Base-by-base conservation (phyloP, 176 grass and related monocot species). In the Triticum turgidum region DNA sequence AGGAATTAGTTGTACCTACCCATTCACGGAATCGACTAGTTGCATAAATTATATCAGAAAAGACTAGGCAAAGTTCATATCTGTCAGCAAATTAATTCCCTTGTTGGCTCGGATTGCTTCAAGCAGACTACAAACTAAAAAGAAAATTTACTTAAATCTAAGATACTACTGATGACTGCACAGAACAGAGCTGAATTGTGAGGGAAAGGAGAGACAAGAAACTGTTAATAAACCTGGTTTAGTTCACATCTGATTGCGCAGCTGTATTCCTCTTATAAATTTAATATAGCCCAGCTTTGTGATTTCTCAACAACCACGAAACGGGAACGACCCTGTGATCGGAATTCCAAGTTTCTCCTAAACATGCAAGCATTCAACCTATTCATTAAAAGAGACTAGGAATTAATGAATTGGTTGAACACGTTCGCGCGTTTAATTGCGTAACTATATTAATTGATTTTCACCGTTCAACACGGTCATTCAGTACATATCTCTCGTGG, bases 1-100 rank as follows among this genome's bases (percentile, higher is more conserved):
- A 76, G 6, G 34, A 44, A 61, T 77, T 77, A 27, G 83, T 82
- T 82, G 83, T 49, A 86, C 88, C 78, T 71, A 90, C 71, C 63
- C 0, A 25, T 82, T 77, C 25, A 29, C n/a, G 18, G 24, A 61
- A 54, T 17, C 49, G 14, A 52, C 4, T 52, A 52, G 49, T 52
- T 52, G 42, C 11, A 51, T 52, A 68, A 44, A 77, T 3, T 59
- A 37, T 82, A 65, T 13, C 24, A 13, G 11, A 17, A 59, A 11
- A 77, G 10, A 72, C 1, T 35, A 51, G 41, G 12, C 39, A 62
- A 42, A 58, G 29, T 62, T 14, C 22, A 76, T 33, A 41, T 13
- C 0, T 42, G 8, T 69, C 47, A 66, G 35, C 34, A 89, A 22
- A 32, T 72, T 84, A 18, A 22, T 79, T 79, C 4, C 17, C 5